Conservation (phyloP, 345 rosid species). For the Rhizophora apiculata region DNA sequence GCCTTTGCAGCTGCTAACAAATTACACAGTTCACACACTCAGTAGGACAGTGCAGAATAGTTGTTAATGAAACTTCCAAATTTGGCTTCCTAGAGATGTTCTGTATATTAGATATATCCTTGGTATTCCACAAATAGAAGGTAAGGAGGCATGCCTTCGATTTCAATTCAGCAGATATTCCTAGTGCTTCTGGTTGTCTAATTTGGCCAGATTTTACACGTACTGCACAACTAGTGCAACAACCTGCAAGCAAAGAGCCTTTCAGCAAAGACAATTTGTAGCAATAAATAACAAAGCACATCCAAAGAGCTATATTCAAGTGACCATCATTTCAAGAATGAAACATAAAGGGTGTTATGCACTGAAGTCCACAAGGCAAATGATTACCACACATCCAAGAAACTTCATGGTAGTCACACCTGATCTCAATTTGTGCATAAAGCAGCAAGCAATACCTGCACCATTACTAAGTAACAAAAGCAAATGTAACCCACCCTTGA, state of each 20-base stretch:
- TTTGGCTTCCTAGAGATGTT: not conserved
- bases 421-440: not conserved
- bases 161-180: constrained; percentile 88
- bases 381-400: not conserved
- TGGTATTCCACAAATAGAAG: not conserved
- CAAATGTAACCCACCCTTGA: too few species aligned
- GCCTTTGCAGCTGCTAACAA: not conserved
- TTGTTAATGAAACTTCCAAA: not conserved
- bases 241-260: constrained; percentile 49
- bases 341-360: not conserved
- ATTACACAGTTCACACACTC: not conserved
- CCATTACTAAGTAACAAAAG: too few species aligned
- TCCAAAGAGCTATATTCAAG: not conserved
- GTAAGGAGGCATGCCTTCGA: constrained; percentile 58
- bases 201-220: constrained; percentile 82
- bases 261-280: constrained; percentile 9
- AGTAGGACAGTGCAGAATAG: not conserved
- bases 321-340: not conserved
- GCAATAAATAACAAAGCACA: not conserved
- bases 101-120: not conserved
- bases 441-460: not conserved
- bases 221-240: constrained; percentile 97
- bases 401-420: not conserved
- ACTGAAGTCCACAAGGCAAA: too few species aligned
- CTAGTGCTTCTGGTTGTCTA: constrained; percentile 92